Conservation (phyloP, 2,329 filamentous ascomycete species). For the Cladophialophora yegresii region DNA sequence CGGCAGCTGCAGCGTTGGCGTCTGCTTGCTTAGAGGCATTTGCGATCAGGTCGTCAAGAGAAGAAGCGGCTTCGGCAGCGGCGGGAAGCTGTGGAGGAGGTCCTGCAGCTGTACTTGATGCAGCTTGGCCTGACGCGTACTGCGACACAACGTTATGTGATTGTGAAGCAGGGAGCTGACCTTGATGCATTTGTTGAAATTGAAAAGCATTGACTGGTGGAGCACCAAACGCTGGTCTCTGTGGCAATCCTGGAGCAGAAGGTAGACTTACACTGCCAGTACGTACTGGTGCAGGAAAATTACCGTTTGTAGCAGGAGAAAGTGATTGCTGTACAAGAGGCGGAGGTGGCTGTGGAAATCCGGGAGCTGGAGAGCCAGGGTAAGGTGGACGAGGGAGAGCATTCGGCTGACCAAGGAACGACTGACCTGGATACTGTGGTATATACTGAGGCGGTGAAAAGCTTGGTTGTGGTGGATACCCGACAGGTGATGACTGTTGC, state of each 20-base stretch:
- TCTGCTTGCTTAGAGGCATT: conserved; percentile 52
- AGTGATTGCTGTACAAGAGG: conserved; percentile 48
- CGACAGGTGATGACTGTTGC: conserved; percentile 27
- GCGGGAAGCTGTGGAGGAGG: conserved; percentile 30
- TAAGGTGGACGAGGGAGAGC: conserved; percentile 43
- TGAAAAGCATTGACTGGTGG: conserved; percentile 56
- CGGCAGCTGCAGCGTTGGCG: conserved; percentile 39
- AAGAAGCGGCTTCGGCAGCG: conserved; percentile 44
- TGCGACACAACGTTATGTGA: conserved; percentile 33
- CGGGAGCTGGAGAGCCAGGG: conserved; percentile 45
- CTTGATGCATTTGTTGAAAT: conserved; percentile 61
- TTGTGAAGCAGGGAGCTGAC: conserved; percentile 46
- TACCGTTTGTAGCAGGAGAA: conserved; percentile 35
- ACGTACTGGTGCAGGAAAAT: conserved; percentile 41
- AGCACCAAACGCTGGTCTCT: conserved; percentile 60
- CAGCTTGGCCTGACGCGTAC: conserved; percentile 27
- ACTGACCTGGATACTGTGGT: conserved; percentile 43
- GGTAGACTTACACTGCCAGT: conserved; percentile 59
- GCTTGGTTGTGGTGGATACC: conserved; percentile 38
- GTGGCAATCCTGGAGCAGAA: conserved; percentile 60
- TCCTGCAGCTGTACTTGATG: conserved; percentile 19
- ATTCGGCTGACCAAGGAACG: conserved; percentile 41
- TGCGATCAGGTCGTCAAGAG: conserved; percentile 56
- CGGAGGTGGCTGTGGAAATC: conserved; percentile 47
- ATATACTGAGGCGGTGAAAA: conserved; percentile 39